phyloP scores from a whole-genome alignment of 2,329 filamentous ascomycete genomes.

The Clarireedia paspali region DNA sequence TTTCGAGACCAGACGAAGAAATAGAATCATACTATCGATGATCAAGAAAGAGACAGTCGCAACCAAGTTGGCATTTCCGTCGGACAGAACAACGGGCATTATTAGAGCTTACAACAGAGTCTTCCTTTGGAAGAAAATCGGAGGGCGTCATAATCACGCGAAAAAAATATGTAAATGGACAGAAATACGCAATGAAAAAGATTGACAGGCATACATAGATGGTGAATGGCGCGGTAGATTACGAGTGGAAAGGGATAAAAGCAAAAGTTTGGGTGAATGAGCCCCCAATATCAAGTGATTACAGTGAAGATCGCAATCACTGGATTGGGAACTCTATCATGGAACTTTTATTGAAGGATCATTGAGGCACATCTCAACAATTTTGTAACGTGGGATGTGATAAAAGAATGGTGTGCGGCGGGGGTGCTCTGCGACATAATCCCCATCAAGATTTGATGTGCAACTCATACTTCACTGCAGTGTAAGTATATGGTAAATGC shows the following conservation, averaged over 20 bases:
- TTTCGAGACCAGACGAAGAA: not conserved
- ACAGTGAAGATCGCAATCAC: not conserved
- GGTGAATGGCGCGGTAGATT: not conserved
- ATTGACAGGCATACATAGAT: not conserved
- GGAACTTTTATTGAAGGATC: not conserved
- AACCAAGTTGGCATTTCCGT: not conserved
- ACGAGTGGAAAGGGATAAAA: not conserved
- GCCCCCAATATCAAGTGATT: not conserved
- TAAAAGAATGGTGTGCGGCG: not conserved
- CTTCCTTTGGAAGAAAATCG: not conserved
- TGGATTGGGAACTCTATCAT: not conserved
- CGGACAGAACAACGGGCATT: not conserved
- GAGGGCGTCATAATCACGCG: not conserved
- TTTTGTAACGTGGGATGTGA: not conserved
- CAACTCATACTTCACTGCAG: no score
- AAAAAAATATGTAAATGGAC: not conserved
- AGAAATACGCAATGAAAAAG: not conserved
- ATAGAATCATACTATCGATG: not conserved
- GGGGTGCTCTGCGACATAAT: no score
- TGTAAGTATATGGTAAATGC: no score
- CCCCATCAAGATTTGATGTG: no score
- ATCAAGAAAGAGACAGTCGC: not conserved
- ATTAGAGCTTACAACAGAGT: not conserved
- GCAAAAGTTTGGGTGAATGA: not conserved
- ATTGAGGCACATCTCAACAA: not conserved